Conservation (phyloP, 139 green algal genomes). For the Closterium sp. region DNA sequence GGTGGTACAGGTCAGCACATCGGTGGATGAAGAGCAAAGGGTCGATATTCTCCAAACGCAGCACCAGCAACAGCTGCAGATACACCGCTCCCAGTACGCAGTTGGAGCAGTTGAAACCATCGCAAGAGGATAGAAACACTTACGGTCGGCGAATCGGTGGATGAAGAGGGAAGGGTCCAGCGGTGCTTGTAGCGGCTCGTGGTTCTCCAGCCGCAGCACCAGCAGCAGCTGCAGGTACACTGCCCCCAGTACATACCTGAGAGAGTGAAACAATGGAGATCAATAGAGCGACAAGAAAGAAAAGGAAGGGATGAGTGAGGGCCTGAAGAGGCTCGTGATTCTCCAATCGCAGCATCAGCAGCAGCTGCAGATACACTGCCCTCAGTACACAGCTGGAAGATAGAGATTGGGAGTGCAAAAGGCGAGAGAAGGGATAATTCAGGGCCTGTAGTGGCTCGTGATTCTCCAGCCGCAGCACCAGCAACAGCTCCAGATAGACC, state of each 20-base stretch:
- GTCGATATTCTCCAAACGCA: conserved; percentile 89
- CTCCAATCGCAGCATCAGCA: conserved; percentile 81
- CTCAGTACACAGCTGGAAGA: conserved; percentile 67
- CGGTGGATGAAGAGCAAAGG: conserved; percentile 92
- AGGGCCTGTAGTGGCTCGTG: conserved; percentile 42
- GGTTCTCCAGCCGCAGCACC: conserved; percentile 83
- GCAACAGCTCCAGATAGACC: conserved; percentile 88
- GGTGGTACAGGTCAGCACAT: conserved; percentile 50
- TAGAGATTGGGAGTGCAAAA: conserved; percentile 57
- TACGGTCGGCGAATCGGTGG: conserved; percentile 81
- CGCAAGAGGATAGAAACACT: conserved; percentile 54
- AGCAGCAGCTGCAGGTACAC: conserved; percentile 90
- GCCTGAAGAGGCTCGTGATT: conserved; percentile 77
- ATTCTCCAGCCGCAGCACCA: conserved; percentile 83
- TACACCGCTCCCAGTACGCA: conserved; percentile 84
- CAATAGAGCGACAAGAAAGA: conserved; percentile 55
- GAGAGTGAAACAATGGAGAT: conserved; percentile 18
- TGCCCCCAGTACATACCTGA: conserved; percentile 70
- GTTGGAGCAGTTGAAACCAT: background rate
- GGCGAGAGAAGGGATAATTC: background rate
- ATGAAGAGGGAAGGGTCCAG: conserved; percentile 95
- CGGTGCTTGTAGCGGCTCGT: conserved; percentile 78
- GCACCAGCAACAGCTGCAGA: conserved; percentile 82
- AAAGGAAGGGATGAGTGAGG: conserved; percentile 28
- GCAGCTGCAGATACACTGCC: conserved; percentile 88